Evolutionary conservation across 805 yeast genomes (phyloP), one percentile per base, ranked within the genome.

Genomic region (Teunomyces stri): DNA sequence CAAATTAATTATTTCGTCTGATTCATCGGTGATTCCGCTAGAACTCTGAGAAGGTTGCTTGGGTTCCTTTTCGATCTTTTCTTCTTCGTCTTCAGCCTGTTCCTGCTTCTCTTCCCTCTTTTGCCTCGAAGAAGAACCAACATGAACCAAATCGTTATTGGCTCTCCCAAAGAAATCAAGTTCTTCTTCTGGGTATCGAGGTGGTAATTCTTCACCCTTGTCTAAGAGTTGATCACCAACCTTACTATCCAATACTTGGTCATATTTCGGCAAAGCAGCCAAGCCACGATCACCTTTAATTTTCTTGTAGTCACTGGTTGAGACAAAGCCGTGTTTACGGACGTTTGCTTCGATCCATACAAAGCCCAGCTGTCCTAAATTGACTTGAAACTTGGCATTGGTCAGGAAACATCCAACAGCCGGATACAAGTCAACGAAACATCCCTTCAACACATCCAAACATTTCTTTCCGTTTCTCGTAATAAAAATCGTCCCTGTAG

Each of bases 201-300:
- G 92, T 13, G 91, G 91, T 36, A 85, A 62, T 38, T 78, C 84
- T 51, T 84, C 91, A 3, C 91, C 91, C 59, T 79, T 81, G 54
- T 82, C 91, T 46, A 86, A 66, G 3, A 86, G 67, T 20, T 77
- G 71, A 55, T 85, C 89, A 18, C 61, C 65, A 30, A 51, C 56
- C 25, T 63, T 63, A 16, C 30, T 45, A 13, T 49, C 46, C 20
- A 45, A 25, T 10, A 48, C 48, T 34, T 35, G 42, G 15, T 46
- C 59, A 44, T 72, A 72, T 43, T 68, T 65, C 1, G 77, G 77
- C 33, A 72, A 59, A 1, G 74, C 49, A 2, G 72, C 69, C 45
- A 68, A 54, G 1, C 75, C 76, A 29, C 72, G 52, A 27, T 69
- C 73, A 6, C 76, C 76, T 25, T 56, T 57, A 11, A 70, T 56